Percentiles rank a stretch among this genome's conserved stretches.
Evolutionary conservation across 1,284 basidiomycete species (phyloP).

Genomic region (Violaceomyces palustris): DNA sequence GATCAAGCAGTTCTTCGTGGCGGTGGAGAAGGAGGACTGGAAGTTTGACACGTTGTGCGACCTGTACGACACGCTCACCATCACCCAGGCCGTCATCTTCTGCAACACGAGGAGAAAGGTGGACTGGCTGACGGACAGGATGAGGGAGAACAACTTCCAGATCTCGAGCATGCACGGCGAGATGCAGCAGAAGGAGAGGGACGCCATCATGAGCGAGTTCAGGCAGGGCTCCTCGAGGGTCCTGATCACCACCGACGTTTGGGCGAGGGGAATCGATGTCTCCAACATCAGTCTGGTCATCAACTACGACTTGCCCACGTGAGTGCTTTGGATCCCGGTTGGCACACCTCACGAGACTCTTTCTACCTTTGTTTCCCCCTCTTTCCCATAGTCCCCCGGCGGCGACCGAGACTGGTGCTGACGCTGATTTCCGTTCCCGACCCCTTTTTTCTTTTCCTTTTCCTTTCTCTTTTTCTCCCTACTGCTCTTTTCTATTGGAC

Average conservation of each 20-base stretch:
- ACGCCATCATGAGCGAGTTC: slow-evolving; percentile 99
- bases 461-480: slow-evolving; percentile 18
- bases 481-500: slow-evolving; percentile 4
- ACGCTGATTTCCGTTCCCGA: too few relatives aligned
- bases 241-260: slow-evolving; percentile 66
- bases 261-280: slow-evolving; percentile 97
- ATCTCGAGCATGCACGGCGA: slow-evolving; percentile 69
- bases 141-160: slow-evolving; percentile 64
- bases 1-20: slow-evolving; percentile 99
- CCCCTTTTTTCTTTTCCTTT: too few relatives aligned
- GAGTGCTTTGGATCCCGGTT: too few relatives aligned
- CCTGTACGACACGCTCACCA: slow-evolving; percentile 91
- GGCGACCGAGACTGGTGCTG: too few relatives aligned
- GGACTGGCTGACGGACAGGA: slow-evolving; percentile 98
- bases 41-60: slow-evolving; percentile 99
- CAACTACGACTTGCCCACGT: slow-evolving; percentile 82
- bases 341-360: too few relatives aligned
- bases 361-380: too few relatives aligned
- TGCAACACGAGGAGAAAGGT: slow-evolving; percentile 99
- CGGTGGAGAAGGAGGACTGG: slow-evolving; percentile 99
- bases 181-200: slow-evolving; percentile 97
- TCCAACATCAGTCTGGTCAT: slow-evolving; percentile 97
- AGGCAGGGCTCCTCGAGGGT: slow-evolving; percentile 67
- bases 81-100: slow-evolving; percentile 99
- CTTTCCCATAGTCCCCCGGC: too few relatives aligned